Percentiles rank a stretch among this genome's conserved stretches.
phyloP scores from a whole-genome alignment of 2,329 filamentous ascomycete species.

The Penicillium sp. region DNA sequence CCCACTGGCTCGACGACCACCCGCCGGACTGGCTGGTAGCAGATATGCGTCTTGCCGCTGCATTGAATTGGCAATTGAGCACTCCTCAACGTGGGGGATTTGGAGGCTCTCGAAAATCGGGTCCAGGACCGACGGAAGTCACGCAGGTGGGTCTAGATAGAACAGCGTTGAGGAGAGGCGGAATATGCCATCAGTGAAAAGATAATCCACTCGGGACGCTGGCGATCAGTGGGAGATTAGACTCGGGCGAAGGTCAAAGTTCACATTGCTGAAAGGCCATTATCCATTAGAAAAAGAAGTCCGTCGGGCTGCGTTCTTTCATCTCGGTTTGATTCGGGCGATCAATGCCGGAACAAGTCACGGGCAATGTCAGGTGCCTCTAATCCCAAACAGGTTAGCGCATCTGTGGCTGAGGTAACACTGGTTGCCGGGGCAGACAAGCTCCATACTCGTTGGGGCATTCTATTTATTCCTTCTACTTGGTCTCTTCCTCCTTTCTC shows the following conservation, averaged over 20 bases:
- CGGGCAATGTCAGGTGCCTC: conserved; percentile 39
- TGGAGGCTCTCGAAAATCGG: conserved; percentile 26
- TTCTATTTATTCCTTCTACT: conserved; percentile 38
- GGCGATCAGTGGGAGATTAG: neutral
- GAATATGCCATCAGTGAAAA: conserved; percentile 32
- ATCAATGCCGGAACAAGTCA: conserved; percentile 30
- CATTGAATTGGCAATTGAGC: conserved; percentile 40
- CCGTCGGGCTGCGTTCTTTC: too few relatives aligned
- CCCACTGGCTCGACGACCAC: conserved; percentile 53
- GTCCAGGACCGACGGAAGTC: conserved; percentile 25
- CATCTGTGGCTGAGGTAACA: conserved; percentile 31
- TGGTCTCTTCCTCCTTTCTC: conserved; percentile 17
- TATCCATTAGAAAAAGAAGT: too few relatives aligned
- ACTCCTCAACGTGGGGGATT: conserved; percentile 20
- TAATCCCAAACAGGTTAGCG: conserved; percentile 36
- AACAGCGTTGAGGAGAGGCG: conserved; percentile 24
- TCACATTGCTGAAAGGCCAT: too few relatives aligned
- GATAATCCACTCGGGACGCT: too few relatives aligned
- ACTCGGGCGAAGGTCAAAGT: too few relatives aligned
- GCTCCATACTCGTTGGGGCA: conserved; percentile 20
- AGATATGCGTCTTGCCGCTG: conserved; percentile 69
- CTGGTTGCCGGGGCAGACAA: conserved; percentile 40
- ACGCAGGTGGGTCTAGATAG: conserved; percentile 30
- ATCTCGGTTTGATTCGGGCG: too few relatives aligned
- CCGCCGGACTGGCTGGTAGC: conserved; percentile 79